A percentile compares a stretch with the other conserved stretches of the same genome.
Conservation (phyloP, 1,284 basidiomycete species). For the Trichosporon coremiiforme region DNA sequence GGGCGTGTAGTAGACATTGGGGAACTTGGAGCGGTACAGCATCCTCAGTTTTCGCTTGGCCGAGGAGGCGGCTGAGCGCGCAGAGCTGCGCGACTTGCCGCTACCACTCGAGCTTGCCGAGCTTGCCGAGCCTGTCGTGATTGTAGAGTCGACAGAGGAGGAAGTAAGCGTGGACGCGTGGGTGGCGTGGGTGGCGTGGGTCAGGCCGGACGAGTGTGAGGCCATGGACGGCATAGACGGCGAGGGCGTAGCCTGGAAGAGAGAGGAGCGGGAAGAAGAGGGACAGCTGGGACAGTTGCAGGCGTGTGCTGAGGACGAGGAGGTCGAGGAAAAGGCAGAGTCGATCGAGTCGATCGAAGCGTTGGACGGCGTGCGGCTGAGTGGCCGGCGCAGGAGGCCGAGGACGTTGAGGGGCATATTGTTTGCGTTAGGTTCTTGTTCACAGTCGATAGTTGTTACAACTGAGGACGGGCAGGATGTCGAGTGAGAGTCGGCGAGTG, state of each 20-base stretch:
- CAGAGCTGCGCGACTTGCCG: background rate
- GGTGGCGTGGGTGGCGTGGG: too few relatives aligned
- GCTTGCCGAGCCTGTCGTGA: background rate
- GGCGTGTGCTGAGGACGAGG: background rate
- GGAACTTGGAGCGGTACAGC: conserved; percentile 10
- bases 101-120: background rate
- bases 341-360: background rate
- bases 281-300: background rate
- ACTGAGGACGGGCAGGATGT: too few relatives aligned
- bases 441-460: background rate
- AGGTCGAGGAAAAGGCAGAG: background rate
- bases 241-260: background rate
- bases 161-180: background rate
- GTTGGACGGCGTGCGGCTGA: background rate
- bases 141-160: background rate
- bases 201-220: background rate
- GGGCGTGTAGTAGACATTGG: background rate
- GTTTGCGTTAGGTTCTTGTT: background rate
- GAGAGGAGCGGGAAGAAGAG: background rate
- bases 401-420: conserved; percentile 2
- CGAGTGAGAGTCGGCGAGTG: too few relatives aligned
- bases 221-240: background rate
- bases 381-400: background rate
- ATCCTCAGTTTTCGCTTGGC: background rate
- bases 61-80: background rate